Evolutionary conservation across 2,329 filamentous ascomycete genomes (phyloP), one percentile per base, ranked within the genome.

Genomic region (Rhexocercosporidium sp.): DNA sequence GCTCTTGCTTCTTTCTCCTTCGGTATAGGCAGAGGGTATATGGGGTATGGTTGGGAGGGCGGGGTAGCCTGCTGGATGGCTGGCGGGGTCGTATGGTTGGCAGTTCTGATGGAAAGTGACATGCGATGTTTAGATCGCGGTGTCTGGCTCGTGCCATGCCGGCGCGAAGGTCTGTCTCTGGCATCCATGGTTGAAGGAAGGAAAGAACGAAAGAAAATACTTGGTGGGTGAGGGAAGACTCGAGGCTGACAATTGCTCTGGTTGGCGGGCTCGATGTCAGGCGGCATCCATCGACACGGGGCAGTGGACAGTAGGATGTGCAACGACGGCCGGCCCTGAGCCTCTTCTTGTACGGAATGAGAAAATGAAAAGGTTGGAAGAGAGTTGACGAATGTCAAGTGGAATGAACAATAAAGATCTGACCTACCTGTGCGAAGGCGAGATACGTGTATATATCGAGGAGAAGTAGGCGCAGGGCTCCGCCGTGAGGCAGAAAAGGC

Each of bases 11-110:
- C 25, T 53, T 75, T 76, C 4, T 73, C 62, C 6, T 25, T 34
- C 7, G 70, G 68, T 27, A 77, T 76, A 14, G 69, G 54, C 25
- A 73, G 68, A 16, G 74, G 74, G 62, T 74, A 73, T 11, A 44
- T 51, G 22, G 68, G 68, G 3, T 62, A 60, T 6, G 66, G 59
- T 34, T 68, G 65, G 5, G 61, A 62, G 20, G 60, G 62, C 29
- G 72, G 69, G 20, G 71, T 69, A 7, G 61, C 41, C 54, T 70
- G 69, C 25, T 67, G 67, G 16, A 51, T 27, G 12, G 64, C 27
- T 44, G 66, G 39, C 20, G 59, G 41, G 18, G 65, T 31, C 39
- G 34, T 25, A 44, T 62, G 59, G 25, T 22, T 66, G 47, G 67
- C 54, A 4, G 68, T 72, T 46, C 66, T 59, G 20, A 71, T 64